phyloP scores from a whole-genome alignment of 2,329 filamentous ascomycete species.

The Fusarium domesticum region DNA sequence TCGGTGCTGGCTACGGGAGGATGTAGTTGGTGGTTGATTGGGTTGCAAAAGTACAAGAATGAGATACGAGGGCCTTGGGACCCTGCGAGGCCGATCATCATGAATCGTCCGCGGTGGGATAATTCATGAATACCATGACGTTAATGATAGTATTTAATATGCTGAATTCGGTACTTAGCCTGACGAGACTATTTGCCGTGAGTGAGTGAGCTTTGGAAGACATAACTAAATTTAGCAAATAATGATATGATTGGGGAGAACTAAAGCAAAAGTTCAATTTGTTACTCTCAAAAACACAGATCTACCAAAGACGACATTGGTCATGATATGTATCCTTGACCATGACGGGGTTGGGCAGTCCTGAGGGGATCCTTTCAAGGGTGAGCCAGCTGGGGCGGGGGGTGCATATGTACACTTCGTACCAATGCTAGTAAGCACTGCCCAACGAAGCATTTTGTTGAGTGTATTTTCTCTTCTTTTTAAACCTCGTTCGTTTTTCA shows the following conservation, averaged over 20 bases:
- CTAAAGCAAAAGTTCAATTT: not conserved
- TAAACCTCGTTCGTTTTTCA: no score
- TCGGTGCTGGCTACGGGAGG: constrained; percentile 81
- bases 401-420: no score
- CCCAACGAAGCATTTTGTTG: no score
- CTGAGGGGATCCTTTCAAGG: no score
- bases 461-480: no score
- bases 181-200: no score
- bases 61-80: constrained; percentile 99
- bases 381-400: no score
- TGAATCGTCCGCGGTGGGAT: constrained; percentile 59
- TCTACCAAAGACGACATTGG: not conserved
- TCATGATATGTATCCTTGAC: not conserved
- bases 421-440: no score
- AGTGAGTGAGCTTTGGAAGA: not conserved
- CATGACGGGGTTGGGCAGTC: no score
- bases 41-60: constrained; percentile 97
- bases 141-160: not conserved
- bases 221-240: not conserved
- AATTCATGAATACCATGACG: constrained; percentile 19
- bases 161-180: no score
- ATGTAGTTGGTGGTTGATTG: constrained; percentile 97
- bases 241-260: not conserved
- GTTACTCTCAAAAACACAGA: not conserved
- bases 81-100: constrained; percentile 83